Conservation (phyloP, 306 rosid species). For the Arachis hypogaea region DNA sequence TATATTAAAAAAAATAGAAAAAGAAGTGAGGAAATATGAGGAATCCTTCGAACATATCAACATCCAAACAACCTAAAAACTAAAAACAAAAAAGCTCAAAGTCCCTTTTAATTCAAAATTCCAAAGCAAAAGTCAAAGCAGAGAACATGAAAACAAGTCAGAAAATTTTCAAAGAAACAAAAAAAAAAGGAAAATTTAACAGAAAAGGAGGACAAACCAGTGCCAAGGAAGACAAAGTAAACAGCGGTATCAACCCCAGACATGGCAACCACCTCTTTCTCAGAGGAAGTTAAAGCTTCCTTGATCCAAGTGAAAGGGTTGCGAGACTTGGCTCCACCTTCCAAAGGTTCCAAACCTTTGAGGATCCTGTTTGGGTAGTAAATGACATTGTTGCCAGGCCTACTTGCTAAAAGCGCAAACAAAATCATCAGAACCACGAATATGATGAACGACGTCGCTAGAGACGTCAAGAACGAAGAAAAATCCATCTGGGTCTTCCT, state of each 20-base stretch:
- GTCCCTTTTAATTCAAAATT: neutral
- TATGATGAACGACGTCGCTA: constrained; percentile 79
- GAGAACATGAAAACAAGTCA: neutral
- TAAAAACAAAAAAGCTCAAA: neutral
- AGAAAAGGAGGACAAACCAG: constrained; percentile 54
- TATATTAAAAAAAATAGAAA: constrained; percentile 3
- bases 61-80: neutral
- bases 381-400: constrained; percentile 77
- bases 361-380: constrained; percentile 93
- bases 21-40: neutral
- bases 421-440: constrained; percentile 71
- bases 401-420: constrained; percentile 61
- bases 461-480: constrained; percentile 77
- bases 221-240: constrained; percentile 77
- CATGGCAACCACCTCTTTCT: constrained; percentile 61
- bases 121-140: constrained; percentile 14
- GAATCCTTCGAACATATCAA: constrained; percentile 3
- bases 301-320: constrained; percentile 84
- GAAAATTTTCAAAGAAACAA: neutral
- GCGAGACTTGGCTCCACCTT: constrained; percentile 51
- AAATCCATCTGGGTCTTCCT: constrained; percentile 68
- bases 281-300: constrained; percentile 72
- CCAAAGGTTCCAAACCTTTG: constrained; percentile 67
- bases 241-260: constrained; percentile 98
- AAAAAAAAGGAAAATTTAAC: neutral